These are phyloP conservation scores for Niveomyces coronatus DNA, from an alignment of 2,329 filamentous ascomycete species.

Conservation along the genomic window DNA sequence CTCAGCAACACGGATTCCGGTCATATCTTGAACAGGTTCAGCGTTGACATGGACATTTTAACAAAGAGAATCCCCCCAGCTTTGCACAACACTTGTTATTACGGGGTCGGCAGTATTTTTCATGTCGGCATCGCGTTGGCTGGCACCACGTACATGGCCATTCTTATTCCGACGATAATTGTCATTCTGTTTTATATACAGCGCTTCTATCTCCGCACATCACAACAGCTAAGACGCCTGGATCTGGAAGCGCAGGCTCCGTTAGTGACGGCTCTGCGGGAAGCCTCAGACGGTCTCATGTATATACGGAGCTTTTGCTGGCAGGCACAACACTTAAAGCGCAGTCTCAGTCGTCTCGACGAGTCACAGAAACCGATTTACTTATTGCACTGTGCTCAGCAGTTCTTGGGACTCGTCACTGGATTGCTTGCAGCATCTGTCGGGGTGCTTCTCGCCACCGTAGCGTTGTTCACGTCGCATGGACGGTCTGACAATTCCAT, in stretches of 20 bases:
- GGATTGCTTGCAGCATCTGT: background rate
- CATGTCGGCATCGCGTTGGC: background rate
- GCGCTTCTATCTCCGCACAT: conserved; percentile 1
- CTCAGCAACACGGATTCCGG: background rate
- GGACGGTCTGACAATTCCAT: background rate
- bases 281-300: background rate
- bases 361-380: conserved; percentile 3
- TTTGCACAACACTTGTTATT: background rate
- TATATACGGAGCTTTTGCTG: conserved; percentile 2
- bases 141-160: background rate
- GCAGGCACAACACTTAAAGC: fast-evolving
- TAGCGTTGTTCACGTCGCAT: background rate
- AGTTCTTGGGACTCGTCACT: background rate
- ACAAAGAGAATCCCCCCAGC: background rate
- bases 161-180: background rate
- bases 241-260: conserved; percentile 2
- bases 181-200: background rate
- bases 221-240: background rate
- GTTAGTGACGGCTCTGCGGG: background rate
- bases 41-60: background rate
- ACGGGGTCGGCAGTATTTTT: background rate
- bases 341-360: background rate
- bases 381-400: background rate
- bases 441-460: background rate
- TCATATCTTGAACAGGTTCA: background rate